Evolutionary conservation across 2,329 filamentous ascomycete species (phyloP).

Genomic region (Calonectria crousiana): DNA sequence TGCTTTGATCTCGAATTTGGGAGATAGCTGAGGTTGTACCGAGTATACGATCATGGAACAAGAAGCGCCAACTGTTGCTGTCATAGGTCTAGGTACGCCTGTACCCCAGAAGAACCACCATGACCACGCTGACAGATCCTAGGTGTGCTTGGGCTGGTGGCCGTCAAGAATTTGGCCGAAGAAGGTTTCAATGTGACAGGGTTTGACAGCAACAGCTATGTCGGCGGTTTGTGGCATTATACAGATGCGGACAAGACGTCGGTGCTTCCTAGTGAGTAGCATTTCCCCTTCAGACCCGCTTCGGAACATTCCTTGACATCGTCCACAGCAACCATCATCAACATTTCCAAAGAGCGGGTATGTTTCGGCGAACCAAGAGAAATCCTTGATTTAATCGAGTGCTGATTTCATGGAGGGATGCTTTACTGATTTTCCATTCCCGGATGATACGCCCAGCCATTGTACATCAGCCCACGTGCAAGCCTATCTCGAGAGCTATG

Average conservation of each 20-base stretch:
- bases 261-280: conserved; percentile 48
- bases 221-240: conserved; percentile 60
- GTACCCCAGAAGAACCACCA: no score
- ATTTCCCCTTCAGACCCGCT: background rate
- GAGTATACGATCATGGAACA: conserved; percentile 19
- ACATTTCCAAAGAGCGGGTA: conserved; percentile 49
- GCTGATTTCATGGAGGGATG: conserved; percentile 41
- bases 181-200: conserved; percentile 58
- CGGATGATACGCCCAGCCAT: conserved; percentile 41
- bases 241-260: conserved; percentile 53
- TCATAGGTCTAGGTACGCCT: conserved; percentile 45
- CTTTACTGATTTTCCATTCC: conserved; percentile 52
- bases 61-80: conserved; percentile 39
- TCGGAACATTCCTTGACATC: conserved; percentile 4
- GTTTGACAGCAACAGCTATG: conserved; percentile 54
- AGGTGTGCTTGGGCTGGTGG: conserved; percentile 52
- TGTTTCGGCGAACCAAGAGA: background rate
- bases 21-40: no score
- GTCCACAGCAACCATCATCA: conserved; percentile 43
- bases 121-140: background rate
- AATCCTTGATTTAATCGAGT: background rate
- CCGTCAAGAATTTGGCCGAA: conserved; percentile 56
- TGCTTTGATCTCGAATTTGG: background rate
- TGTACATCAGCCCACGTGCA: conserved; percentile 43
- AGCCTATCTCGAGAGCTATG: conserved; percentile 50